Base-by-base conservation (phyloP, 108 stramenopile species). In the Skeletonema grethae region DNA sequence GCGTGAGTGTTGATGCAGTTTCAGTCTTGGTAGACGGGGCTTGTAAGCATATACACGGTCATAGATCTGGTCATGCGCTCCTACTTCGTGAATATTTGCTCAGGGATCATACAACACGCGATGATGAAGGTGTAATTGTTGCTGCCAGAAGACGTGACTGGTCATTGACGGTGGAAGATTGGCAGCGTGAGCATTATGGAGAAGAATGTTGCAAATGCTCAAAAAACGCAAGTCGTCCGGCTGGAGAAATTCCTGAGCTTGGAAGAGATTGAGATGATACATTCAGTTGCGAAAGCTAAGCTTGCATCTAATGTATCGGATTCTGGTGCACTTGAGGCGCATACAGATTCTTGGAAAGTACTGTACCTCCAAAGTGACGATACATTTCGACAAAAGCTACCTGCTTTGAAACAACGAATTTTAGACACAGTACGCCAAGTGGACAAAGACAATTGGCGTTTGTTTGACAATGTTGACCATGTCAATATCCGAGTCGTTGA, bases 401-500 rank as follows among this genome's bases (percentile, higher is more conserved):
- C 70, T 18, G 61, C 16, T 24, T 29, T 72, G 6, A 60, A 61
- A n/a, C 41, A 72, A 20, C 48, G 50, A 2, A 63, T 72, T 62
- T 72, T 72, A 20, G 70, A 72, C 2, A 32, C 55, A 13, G 35
- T 63, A n/a, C 61, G 70, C n/a, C 39, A 55, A 62, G 70, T 72
- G 4, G 70, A 72, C 41, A 56, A 32, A 32, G 20, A 50, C 5
- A 72, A 72, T 53, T 72, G 70, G 70, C 29, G n/a, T n/a, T 43
- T 72, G 15, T 72, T 72, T 29, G 70, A 72, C 53, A 61, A 63
- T 50, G 70, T 72, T 11, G 70, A 72, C 9, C 70, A 72, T 63
- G 46, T 72, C 45, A 72, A 72, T n/a, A 72, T 72, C 34, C 43
- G 70, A 12, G 70, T 62, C 4, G 70, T 72, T 32, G 70, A 72